phyloP scores from a whole-genome alignment of 1,284 basidiomycete species.

The Malassezia sympodialis region DNA sequence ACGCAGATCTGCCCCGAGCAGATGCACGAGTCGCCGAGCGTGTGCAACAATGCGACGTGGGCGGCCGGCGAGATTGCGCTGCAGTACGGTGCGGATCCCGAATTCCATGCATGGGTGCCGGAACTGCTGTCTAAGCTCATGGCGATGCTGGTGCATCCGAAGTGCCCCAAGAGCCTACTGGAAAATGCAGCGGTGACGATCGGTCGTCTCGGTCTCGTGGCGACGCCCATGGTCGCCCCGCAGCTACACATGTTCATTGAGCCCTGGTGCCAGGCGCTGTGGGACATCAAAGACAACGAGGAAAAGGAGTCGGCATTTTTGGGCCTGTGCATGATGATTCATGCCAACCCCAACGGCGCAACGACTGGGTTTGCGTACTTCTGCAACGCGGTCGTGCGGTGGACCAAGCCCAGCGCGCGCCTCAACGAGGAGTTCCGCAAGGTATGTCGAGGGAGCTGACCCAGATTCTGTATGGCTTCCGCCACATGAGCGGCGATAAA shows the following conservation, averaged over 20 bases:
- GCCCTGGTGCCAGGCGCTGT: constrained; percentile 91
- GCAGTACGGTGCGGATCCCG: constrained; percentile 50
- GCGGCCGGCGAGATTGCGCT: constrained; percentile 87
- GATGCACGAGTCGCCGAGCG: constrained; percentile 81
- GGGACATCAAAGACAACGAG: constrained; percentile 98
- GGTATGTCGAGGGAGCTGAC: constrained; percentile 24
- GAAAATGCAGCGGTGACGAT: constrained; percentile 99
- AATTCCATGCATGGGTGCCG: constrained; percentile 36
- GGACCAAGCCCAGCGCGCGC: constrained; percentile 36
- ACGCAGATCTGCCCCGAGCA: constrained; percentile 81
- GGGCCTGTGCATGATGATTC: constrained; percentile 89
- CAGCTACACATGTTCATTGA: constrained; percentile 82
- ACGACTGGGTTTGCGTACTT: constrained; percentile 46
- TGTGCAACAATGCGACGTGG: constrained; percentile 99
- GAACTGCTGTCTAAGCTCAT: constrained; percentile 78
- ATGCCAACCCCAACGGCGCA: constrained; percentile 64
- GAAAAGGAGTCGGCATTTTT: constrained; percentile 99
- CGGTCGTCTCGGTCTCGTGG: constrained; percentile 85
- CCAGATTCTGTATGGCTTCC: constrained; percentile 64
- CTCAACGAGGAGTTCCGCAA: constrained; percentile 47
- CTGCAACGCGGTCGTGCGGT: constrained; percentile 47
- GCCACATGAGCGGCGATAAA: constrained; percentile 65
- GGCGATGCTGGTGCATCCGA: constrained; percentile 78
- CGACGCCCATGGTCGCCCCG: constrained; percentile 76
- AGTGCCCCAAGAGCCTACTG: constrained; percentile 82